Base-by-base conservation (phyloP, 495 filamentous ascomycete species). In the Hypoxylon fuscum region DNA sequence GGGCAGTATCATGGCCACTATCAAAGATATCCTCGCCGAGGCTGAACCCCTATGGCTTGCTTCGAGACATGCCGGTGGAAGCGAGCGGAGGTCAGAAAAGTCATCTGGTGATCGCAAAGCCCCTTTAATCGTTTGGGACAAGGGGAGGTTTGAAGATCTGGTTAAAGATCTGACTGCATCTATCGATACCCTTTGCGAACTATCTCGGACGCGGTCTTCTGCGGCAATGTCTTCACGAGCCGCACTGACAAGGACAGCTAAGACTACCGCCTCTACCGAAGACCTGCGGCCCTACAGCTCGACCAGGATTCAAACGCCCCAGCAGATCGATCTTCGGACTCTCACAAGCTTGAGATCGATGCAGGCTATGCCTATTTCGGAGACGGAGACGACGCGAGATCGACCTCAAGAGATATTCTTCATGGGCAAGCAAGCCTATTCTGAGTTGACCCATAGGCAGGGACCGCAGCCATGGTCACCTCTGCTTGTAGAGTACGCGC, bases 101-200 rank as follows among this genome's bases (percentile, higher is more conserved):
- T 50, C 69, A 3, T 66, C 76, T 1, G 71, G 57, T 10, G 82
- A 82, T 34, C 76, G 79, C 55, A 81, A 81, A 58, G 61, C 72
- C 12, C 72, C 69, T 11, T 64, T 82, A 22, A 78, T 85, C 46
- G 73, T 78, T 1, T 85, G 83, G 81, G 86, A 89, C 70, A 83
- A 83, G 67, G 76, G 74, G 37, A 76, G 82, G 38, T 89, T 88
- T 60, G 83, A 87, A 58, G 86, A 89, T 40, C 81, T 96, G 2
- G 77, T 95, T 18, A 84, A 81, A 55, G 91, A 96, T 55, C 74
- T 96, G 52, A 95, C 90, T 2, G 86, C 84, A 9, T 93, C 88
- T 22, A 96, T 96, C 68, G 93, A 97, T 73, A 93, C 89, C 0
- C 82, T 97, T 9, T 96, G 94, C 72, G 91, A 96, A 55, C 78